These are phyloP conservation scores for Pichia sp. DNA, from an alignment of 1,139 yeast genomes.

Conservation along the genomic window DNA sequence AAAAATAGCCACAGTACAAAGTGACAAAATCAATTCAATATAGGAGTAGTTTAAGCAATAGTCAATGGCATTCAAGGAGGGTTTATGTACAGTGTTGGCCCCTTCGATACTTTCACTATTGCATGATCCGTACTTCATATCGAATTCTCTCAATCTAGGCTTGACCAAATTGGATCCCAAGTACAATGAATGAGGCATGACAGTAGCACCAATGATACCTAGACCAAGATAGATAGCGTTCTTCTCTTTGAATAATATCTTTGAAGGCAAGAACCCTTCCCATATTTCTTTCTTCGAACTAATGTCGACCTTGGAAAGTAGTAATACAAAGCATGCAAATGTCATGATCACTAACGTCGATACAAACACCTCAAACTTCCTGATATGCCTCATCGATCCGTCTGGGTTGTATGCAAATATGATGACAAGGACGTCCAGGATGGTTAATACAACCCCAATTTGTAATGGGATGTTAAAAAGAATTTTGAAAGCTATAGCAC, in stretches of 20 bases:
- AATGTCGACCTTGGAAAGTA: slow-evolving; percentile 50
- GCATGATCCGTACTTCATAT: slow-evolving; percentile 52
- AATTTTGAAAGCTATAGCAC: slow-evolving; percentile 70
- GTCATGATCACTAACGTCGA: slow-evolving; percentile 58
- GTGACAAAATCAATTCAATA: slow-evolving; percentile 58
- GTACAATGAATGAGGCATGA: slow-evolving; percentile 77
- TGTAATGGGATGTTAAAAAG: slow-evolving; percentile 63
- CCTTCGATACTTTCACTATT: slow-evolving; percentile 25
- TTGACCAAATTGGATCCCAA: slow-evolving; percentile 75
- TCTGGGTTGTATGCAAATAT: slow-evolving; percentile 65
- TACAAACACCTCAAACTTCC: slow-evolving; percentile 65
- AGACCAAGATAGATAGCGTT: slow-evolving; percentile 58
- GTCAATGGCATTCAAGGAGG: slow-evolving; percentile 61
- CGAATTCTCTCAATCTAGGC: slow-evolving; percentile 66
- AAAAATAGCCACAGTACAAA: slow-evolving; percentile 67
- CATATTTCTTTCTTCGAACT: slow-evolving; percentile 36
- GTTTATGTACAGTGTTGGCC: slow-evolving; percentile 41
- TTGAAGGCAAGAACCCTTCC: slow-evolving; percentile 56
- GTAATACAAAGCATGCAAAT: slow-evolving; percentile 59
- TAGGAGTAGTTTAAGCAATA: slow-evolving; percentile 64
- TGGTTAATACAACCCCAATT: slow-evolving; percentile 63
- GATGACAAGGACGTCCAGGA: slow-evolving; percentile 66
- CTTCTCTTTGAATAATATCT: slow-evolving; percentile 33
- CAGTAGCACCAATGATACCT: slow-evolving; percentile 78
- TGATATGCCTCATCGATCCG: slow-evolving; percentile 60